Base-by-base conservation (phyloP, 2,329 filamentous ascomycete species). In the Passalora sequoiae region DNA sequence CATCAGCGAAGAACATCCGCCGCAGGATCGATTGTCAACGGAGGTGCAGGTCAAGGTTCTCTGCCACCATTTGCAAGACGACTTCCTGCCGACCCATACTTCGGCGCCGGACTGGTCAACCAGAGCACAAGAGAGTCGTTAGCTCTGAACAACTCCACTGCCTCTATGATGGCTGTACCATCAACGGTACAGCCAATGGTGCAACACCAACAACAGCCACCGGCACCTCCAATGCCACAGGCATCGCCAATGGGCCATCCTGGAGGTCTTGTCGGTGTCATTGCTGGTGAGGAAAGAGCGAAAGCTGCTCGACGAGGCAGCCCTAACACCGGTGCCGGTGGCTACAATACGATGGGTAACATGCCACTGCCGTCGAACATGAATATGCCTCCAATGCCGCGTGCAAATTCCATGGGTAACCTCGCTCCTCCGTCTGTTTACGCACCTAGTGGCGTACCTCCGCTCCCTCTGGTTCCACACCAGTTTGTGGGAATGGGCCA, bases 191-290 rank as follows among this genome's bases (percentile, higher is more conserved):
- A 38, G 24, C 47, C 44, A 36, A 41, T 36, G 43, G 50, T 43
- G 30, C 42, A 38, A 27, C 50, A 36, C 13, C n/a, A n/a, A n/a
- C 36, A 38, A n/a, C 29, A 31, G 36, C 40, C 40, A 60, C 62
- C 35, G 55, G 44, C 42, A 38, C 35, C 42, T 30, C 38, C 17
- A 17, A 40, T 28, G 43, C 46, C 36, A 13, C 44, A 42, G 21
- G 46, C 49, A 13, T 36, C 46, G n/a, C 12, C 24, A 6, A 50
- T 49, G 43, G 61, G 71, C 6, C 83, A 83, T 12, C 83, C 84
- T 1, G 87, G 86, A 30, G 89, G 89, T 8, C 73, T 95, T 8
- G 84, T 95, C 15, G 88, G 88, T 7, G 86, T 95, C 6, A 95
- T 95, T 66, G 86, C 86, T 24, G 84, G 73, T 40, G 88, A 94